Evolutionary conservation across 164 flowering plant species (phyloP).

Genomic region (Kingdonia uniflora): DNA sequence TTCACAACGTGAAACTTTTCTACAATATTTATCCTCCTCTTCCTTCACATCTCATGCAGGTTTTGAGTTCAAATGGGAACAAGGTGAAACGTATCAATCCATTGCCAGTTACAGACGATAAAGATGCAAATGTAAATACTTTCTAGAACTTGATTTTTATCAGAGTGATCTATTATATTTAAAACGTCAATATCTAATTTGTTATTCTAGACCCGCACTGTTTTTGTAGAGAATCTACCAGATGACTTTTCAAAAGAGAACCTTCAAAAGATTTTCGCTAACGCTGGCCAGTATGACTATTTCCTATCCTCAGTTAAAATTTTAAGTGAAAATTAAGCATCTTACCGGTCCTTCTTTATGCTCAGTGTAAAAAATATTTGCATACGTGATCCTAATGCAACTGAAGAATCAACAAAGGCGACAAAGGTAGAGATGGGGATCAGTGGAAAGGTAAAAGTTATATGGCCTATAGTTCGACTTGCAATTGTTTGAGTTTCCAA

Average conservation of each 20-base stretch:
- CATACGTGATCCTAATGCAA: slow-evolving; percentile 48
- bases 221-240: slow-evolving; percentile 80
- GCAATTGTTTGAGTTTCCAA: too few species aligned
- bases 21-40: not conserved
- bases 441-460: slow-evolving; percentile 53
- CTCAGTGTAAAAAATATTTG: slow-evolving; percentile 48
- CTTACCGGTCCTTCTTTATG: not conserved
- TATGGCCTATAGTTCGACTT: too few species aligned
- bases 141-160: not conserved
- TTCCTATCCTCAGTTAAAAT: too few species aligned
- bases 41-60: slow-evolving; percentile 22
- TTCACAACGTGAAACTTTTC: too few species aligned
- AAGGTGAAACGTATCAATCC: slow-evolving; percentile 69
- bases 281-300: slow-evolving; percentile 60
- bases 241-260: slow-evolving; percentile 61
- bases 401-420: slow-evolving; percentile 31
- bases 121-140: slow-evolving; percentile 47
- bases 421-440: slow-evolving; percentile 34
- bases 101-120: slow-evolving; percentile 31
- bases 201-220: slow-evolving; percentile 54
- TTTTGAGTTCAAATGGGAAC: slow-evolving; percentile 65
- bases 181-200: slow-evolving; percentile 9
- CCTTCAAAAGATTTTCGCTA: slow-evolving; percentile 47
- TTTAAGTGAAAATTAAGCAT: too few species aligned
- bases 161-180: too few species aligned